Percentiles rank a stretch among this genome's conserved stretches.
These are phyloP conservation scores for Tylopilus rubrobrunneus DNA, from an alignment of 768 basidiomycete genomes.

Conservation along the genomic window DNA sequence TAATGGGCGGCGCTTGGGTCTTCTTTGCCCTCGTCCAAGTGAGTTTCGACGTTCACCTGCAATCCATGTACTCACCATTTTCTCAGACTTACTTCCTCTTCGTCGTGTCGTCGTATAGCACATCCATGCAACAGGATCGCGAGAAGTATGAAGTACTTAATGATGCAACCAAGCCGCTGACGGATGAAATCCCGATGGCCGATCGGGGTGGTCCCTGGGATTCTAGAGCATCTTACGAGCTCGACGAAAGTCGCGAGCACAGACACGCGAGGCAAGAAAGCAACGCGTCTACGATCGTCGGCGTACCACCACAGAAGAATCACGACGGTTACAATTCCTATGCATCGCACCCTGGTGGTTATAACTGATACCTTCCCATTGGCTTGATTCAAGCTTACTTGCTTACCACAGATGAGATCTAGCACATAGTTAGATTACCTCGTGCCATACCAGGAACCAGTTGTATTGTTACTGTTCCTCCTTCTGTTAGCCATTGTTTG, in stretches of 20 bases:
- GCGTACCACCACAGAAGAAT: slow-evolving; percentile 43
- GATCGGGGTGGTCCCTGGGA: slow-evolving; percentile 72
- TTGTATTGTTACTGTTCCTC: slow-evolving; percentile 1
- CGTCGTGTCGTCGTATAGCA: slow-evolving; percentile 61
- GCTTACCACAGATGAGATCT: not conserved
- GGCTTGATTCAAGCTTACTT: not conserved
- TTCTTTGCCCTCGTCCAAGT: slow-evolving; percentile 77
- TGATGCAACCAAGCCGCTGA: slow-evolving; percentile 51
- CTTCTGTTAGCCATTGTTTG: not conserved
- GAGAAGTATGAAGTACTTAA: slow-evolving; percentile 73
- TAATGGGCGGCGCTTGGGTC: slow-evolving; percentile 89
- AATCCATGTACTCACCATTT: slow-evolving; percentile 1
- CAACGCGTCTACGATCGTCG: slow-evolving; percentile 54
- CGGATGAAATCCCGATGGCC: slow-evolving; percentile 59
- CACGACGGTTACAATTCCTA: slow-evolving; percentile 28
- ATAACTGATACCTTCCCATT: slow-evolving; percentile 1
- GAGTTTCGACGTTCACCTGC: slow-evolving; percentile 22
- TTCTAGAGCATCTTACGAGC: slow-evolving; percentile 46
- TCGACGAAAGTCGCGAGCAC: slow-evolving; percentile 35
- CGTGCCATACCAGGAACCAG: slow-evolving; percentile 7
- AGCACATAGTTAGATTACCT: not conserved
- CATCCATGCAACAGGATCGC: slow-evolving; percentile 75
- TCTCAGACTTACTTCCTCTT: slow-evolving; percentile 46
- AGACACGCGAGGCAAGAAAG: slow-evolving; percentile 55
- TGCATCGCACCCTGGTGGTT: slow-evolving; percentile 33